Conservation (phyloP, 352 stramenopile species). For the Pythium plurisporium region DNA sequence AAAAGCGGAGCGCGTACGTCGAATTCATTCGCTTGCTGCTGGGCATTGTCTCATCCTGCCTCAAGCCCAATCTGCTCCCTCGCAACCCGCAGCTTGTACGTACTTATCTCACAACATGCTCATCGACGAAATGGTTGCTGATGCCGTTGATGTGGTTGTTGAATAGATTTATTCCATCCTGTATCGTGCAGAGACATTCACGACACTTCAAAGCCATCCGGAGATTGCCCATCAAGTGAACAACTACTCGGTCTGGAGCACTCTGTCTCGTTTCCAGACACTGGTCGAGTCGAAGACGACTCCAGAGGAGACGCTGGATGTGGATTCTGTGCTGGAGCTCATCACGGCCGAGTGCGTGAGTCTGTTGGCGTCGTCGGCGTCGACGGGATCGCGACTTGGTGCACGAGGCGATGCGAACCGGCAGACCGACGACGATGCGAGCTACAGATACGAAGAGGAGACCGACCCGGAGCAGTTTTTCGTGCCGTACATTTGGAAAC, state of each 20-base stretch:
- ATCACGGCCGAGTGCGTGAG: constrained; percentile 71
- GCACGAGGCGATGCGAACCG: background rate
- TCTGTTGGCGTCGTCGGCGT: constrained; percentile 45
- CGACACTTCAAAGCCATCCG: constrained; percentile 44
- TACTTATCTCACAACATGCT: background rate
- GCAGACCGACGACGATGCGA: constrained; percentile 40
- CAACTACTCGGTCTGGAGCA: constrained; percentile 59
- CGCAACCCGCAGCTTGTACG: constrained; percentile 73
- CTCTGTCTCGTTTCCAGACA: constrained; percentile 53
- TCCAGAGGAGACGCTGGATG: constrained; percentile 50
- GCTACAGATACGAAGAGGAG: constrained; percentile 78
- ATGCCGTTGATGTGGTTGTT: background rate
- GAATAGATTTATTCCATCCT: constrained; percentile 78
- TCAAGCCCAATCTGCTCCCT: constrained; percentile 60
- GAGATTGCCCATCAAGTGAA: constrained; percentile 59
- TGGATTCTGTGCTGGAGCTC: constrained; percentile 55
- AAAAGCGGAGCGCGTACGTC: constrained; percentile 63
- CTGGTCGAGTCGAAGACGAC: constrained; percentile 63
- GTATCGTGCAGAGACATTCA: constrained; percentile 61
- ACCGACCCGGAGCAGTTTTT: constrained; percentile 73
- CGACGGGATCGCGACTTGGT: constrained; percentile 7
- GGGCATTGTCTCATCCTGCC: constrained; percentile 55
- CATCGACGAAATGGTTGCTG: background rate
- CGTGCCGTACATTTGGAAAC: constrained; percentile 71
- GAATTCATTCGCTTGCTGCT: constrained; percentile 74